A percentile compares a stretch with the other conserved stretches of the same genome.
These are phyloP conservation scores for Umbelopsis ramanniana DNA, from an alignment of 192 early-diverging fungal genomes.

Conservation along the genomic window DNA sequence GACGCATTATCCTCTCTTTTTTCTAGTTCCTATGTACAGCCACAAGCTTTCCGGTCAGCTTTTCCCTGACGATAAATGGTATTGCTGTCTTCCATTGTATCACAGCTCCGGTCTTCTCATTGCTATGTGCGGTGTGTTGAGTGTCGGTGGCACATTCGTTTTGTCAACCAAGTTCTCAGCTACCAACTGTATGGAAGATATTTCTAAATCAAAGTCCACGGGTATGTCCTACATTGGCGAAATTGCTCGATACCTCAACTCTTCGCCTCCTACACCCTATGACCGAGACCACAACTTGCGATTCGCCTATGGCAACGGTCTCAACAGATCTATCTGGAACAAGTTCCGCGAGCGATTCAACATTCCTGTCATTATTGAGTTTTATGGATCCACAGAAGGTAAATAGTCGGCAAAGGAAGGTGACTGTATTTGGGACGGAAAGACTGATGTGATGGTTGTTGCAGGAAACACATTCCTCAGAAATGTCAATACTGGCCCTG, in stretches of 20 bases:
- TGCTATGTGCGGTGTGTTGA: background rate
- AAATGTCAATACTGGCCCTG: conserved; percentile 21
- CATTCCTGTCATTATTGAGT: conserved; percentile 56
- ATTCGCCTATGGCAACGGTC: conserved; percentile 62
- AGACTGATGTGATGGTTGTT: background rate
- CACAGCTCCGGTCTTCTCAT: conserved; percentile 13
- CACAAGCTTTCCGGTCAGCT: background rate
- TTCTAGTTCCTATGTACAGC: background rate
- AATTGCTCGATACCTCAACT: conserved; percentile 58
- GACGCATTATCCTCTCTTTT: background rate
- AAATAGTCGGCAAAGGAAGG: conserved; percentile 28
- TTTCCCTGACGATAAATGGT: background rate
- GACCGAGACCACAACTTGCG: conserved; percentile 54
- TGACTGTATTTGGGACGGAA: background rate
- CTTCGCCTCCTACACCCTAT: conserved; percentile 39
- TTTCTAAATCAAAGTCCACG: background rate
- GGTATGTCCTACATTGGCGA: conserved; percentile 62
- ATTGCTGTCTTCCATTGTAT: conserved; percentile 22
- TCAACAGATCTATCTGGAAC: conserved; percentile 62
- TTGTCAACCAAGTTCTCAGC: conserved; percentile 9
- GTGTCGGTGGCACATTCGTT: background rate
- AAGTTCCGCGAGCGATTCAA: conserved; percentile 58
- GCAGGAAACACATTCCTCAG: conserved; percentile 2
- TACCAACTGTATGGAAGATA: conserved; percentile 19
- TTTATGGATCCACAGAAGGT: conserved; percentile 65